Evolutionary conservation across 1,284 basidiomycete species (phyloP).

Genomic region (Boletus semigastroideus): DNA sequence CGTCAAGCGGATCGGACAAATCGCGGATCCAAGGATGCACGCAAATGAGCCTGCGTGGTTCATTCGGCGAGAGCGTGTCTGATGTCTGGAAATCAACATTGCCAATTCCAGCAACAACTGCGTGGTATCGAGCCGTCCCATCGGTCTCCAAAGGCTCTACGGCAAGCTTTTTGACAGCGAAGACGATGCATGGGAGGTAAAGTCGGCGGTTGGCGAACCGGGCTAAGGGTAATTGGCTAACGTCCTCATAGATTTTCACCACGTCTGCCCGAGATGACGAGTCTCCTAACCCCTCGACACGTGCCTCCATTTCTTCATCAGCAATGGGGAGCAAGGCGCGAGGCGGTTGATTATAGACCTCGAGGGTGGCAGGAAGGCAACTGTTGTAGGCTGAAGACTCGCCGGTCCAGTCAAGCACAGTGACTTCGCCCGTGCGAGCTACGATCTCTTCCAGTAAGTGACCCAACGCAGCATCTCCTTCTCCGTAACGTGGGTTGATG

Average conservation of each 20-base stretch:
- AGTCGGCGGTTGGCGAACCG: slow-evolving; percentile 1
- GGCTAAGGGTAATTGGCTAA: background rate
- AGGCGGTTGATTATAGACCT: background rate
- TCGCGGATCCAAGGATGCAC: slow-evolving; percentile 1
- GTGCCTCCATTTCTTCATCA: background rate
- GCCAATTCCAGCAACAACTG: background rate
- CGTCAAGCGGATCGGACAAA: background rate
- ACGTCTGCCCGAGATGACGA: background rate
- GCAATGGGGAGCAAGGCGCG: background rate
- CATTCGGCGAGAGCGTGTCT: background rate
- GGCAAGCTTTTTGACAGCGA: background rate
- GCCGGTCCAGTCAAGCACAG: slow-evolving; percentile 1
- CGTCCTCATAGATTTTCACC: background rate
- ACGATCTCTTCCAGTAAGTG: slow-evolving; percentile 6
- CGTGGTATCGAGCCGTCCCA: background rate
- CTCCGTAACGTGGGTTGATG: slow-evolving; percentile 1
- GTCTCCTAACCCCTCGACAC: background rate
- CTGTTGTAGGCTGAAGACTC: slow-evolving; percentile 5
- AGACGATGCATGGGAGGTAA: slow-evolving; percentile 4
- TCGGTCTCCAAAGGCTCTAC: background rate
- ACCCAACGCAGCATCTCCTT: background rate
- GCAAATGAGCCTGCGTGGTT: background rate
- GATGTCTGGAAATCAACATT: background rate
- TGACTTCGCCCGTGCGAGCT: background rate
- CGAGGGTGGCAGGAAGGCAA: slow-evolving; percentile 1